A percentile compares a stretch with the other conserved stretches of the same genome.
Evolutionary conservation across 257 asterid genomes (phyloP).

Genomic region (Solanum sitiens): DNA sequence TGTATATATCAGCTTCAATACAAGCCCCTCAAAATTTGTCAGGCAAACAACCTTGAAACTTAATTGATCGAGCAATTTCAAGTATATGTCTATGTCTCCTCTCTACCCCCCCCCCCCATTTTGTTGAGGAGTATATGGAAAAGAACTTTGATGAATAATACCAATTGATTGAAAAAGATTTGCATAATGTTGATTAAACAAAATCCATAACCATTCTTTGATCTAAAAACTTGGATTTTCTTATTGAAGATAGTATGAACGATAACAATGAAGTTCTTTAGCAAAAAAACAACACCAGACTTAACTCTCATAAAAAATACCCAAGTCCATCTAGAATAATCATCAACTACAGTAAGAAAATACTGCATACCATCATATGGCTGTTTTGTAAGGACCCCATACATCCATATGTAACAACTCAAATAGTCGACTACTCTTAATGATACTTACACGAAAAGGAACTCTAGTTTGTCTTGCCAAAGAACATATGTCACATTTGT

Average conservation of each 20-base stretch:
- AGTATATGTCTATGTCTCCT: neutral
- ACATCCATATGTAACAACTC: neutral
- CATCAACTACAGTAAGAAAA: neutral
- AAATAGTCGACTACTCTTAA: too few relatives aligned
- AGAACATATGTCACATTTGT: neutral
- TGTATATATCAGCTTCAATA: neutral
- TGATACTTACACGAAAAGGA: neutral
- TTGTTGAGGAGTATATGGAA: neutral
- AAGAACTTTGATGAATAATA: too few relatives aligned
- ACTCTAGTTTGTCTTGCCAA: neutral
- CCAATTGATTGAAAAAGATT: neutral
- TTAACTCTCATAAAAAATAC: neutral
- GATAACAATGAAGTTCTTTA: too few relatives aligned
- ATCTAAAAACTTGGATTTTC: neutral
- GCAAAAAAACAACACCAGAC: neutral
- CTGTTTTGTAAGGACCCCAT: neutral
- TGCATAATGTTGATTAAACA: neutral
- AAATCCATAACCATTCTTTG: neutral
- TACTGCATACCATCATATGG: neutral
- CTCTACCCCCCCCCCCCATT: too few relatives aligned
- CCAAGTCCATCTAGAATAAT: neutral
- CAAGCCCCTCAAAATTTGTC: neutral
- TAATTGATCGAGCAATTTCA: neutral
- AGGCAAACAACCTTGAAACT: too few relatives aligned
- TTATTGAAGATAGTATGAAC: neutral